phyloP scores from a whole-genome alignment of 345 rosid genomes.

The Citrus maxima region DNA sequence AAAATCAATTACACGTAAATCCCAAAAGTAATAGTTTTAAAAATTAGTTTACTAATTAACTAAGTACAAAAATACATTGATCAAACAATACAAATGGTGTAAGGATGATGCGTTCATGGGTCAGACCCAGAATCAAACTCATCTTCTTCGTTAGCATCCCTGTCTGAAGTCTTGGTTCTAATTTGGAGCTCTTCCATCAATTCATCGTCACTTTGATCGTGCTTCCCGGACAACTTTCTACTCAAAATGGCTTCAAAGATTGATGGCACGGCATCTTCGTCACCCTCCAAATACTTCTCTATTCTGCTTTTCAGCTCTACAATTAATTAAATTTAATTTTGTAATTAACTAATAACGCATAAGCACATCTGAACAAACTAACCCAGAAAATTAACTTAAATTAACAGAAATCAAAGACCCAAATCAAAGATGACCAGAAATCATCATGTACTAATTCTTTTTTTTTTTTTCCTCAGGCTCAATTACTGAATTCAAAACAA shows the following conservation, averaged over 20 bases:
- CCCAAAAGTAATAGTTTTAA: no score
- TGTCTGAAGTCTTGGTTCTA: not conserved
- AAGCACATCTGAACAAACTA: not conserved
- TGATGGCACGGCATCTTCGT: constrained; percentile 51
- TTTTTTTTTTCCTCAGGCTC: no score
- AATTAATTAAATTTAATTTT: not conserved
- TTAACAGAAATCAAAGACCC: not conserved
- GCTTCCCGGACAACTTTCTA: constrained; percentile 61
- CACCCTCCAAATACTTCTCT: constrained; percentile 43
- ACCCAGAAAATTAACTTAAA: constrained; percentile 16
- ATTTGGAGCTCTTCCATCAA: not conserved
- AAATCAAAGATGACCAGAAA: no score
- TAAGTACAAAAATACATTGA: not conserved
- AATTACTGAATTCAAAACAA: no score
- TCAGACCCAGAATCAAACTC: constrained; percentile 18
- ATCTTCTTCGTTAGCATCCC: not conserved
- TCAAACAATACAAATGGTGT: not conserved
- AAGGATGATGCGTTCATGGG: not conserved
- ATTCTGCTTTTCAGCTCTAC: constrained; percentile 61
- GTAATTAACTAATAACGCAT: no score
- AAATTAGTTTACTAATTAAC: no score
- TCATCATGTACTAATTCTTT: not conserved
- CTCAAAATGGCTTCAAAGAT: constrained; percentile 60
- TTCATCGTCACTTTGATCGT: constrained; percentile 46
- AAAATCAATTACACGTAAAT: no score